Evolutionary conservation across 257 asterid genomes (phyloP).

Genomic region (Paraleonurus japonicus): DNA sequence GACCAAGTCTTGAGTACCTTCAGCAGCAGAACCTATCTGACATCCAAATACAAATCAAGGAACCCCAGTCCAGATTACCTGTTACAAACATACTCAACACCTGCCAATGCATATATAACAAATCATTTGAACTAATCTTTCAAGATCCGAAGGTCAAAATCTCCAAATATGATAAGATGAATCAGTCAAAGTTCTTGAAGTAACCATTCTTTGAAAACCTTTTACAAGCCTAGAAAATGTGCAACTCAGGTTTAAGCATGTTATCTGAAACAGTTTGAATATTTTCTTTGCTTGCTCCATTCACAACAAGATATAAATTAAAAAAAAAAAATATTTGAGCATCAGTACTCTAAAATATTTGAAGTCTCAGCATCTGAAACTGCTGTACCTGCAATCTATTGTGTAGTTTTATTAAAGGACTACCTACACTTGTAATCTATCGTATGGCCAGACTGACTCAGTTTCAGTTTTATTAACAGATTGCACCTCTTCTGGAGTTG

Average conservation of each 20-base stretch:
- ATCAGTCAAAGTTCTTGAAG: neutral
- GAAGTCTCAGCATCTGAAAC: neutral
- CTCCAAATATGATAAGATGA: neutral
- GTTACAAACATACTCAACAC: conserved; percentile 4
- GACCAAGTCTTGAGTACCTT: conserved; percentile 25
- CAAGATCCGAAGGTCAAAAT: neutral
- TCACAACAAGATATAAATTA: neutral
- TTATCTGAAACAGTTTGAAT: neutral
- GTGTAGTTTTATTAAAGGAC: neutral
- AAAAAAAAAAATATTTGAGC: neutral
- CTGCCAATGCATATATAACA: conserved; percentile 17
- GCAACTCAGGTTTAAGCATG: neutral
- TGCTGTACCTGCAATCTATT: neutral
- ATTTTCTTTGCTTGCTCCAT: too few species aligned
- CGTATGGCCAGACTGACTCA: neutral
- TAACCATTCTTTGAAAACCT: neutral
- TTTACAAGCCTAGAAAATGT: neutral
- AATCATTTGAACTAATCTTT: neutral
- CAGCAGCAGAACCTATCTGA: conserved; percentile 8
- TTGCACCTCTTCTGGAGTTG: neutral
- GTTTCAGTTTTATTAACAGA: neutral
- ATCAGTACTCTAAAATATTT: neutral
- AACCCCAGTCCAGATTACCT: conserved; percentile 4
- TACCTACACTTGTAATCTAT: neutral
- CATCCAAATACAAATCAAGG: conserved; percentile 20